A percentile compares a stretch with the other conserved stretches of the same genome.
These are phyloP conservation scores for Macadamia integrifolia DNA, from an alignment of 164 flowering plant species.

Conservation along the genomic window DNA sequence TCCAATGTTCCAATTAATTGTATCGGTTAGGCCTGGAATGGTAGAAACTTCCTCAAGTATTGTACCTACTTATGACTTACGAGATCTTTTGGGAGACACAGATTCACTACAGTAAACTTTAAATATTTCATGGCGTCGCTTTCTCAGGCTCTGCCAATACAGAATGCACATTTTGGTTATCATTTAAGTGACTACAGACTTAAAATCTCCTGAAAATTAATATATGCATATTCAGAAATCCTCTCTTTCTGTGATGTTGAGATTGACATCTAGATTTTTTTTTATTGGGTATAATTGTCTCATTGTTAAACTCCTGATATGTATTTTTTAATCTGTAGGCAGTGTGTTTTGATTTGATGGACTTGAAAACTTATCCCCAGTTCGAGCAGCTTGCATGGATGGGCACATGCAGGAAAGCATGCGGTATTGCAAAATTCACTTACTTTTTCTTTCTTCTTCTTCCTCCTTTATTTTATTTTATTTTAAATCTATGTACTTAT, in stretches of 20 bases:
- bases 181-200: neutral
- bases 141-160: too few species aligned
- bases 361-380: constrained; percentile 33
- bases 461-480: neutral
- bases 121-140: too few species aligned
- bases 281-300: neutral
- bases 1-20: too few species aligned
- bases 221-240: neutral
- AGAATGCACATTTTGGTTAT: neutral
- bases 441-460: neutral
- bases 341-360: constrained; percentile 55
- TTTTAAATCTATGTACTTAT: neutral
- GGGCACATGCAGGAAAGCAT: constrained; percentile 31
- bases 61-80: too few species aligned
- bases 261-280: neutral
- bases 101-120: too few species aligned
- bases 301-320: neutral
- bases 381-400: constrained; percentile 27
- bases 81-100: too few species aligned
- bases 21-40: too few species aligned
- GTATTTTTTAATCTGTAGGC: constrained; percentile 36
- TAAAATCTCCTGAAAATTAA: neutral
- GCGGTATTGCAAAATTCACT: constrained; percentile 31
- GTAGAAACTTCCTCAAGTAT: too few species aligned
- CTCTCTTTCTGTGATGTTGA: neutral